A percentile compares a stretch with the other conserved stretches of the same genome.
Evolutionary conservation across 2,329 filamentous ascomycete genomes (phyloP).

Genomic region (Aureobasidium vineae): DNA sequence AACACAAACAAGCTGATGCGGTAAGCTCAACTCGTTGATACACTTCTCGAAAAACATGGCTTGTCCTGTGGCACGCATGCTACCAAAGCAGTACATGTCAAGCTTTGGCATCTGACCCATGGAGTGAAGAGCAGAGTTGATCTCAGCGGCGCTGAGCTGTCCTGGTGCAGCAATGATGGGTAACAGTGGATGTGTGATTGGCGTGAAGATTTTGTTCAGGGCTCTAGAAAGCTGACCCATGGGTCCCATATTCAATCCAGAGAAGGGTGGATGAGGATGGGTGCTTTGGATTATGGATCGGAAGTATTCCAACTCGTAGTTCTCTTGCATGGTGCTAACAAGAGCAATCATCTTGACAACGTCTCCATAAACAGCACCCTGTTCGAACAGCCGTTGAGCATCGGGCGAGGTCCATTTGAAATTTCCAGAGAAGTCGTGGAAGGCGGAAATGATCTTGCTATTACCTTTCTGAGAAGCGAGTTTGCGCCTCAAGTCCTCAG

Average conservation of each 20-base stretch:
- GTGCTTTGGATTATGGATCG: constrained; percentile 70
- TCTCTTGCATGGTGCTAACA: constrained; percentile 77
- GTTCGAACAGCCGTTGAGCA: constrained; percentile 68
- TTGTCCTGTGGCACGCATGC: constrained; percentile 68
- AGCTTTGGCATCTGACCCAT: constrained; percentile 78
- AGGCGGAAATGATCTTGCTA: constrained; percentile 86
- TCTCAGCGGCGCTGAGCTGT: constrained; percentile 80
- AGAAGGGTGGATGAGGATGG: constrained; percentile 70
- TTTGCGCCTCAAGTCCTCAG: constrained; percentile 67
- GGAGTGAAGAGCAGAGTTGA: constrained; percentile 73
- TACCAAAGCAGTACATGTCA: constrained; percentile 77
- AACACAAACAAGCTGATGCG: constrained; percentile 73
- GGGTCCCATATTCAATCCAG: constrained; percentile 83
- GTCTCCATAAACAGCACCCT: constrained; percentile 72
- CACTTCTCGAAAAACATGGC: constrained; percentile 78
- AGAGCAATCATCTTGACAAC: constrained; percentile 91
- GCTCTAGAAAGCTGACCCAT: constrained; percentile 81
- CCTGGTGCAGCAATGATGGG: constrained; percentile 83
- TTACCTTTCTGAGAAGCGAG: constrained; percentile 70
- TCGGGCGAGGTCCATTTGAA: constrained; percentile 79
- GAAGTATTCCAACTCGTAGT: constrained; percentile 89
- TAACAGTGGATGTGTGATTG: constrained; percentile 80
- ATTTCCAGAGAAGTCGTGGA: constrained; percentile 80
- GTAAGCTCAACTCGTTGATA: constrained; percentile 67
- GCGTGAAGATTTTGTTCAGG: constrained; percentile 81